Conservation (phyloP, 2,329 filamentous ascomycete species). For the Fusarium torulosum region DNA sequence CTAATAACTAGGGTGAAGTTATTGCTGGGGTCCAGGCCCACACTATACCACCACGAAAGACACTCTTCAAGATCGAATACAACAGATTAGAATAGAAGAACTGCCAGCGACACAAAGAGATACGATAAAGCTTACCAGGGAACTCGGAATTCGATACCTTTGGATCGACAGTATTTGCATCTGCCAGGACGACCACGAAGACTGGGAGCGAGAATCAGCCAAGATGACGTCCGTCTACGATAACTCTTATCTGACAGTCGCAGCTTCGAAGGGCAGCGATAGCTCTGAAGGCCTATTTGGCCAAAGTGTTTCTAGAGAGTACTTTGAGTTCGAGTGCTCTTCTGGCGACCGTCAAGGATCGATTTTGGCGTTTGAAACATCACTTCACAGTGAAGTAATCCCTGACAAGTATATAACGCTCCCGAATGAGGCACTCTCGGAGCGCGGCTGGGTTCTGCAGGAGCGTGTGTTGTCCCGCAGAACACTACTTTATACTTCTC, state of each 20-base stretch:
- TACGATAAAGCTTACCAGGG: rapidly evolving
- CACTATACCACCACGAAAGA: background rate
- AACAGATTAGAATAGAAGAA: background rate
- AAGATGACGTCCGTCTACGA: background rate
- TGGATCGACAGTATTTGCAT: conserved; percentile 24
- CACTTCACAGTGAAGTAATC: too few species aligned
- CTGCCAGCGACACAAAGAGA: background rate
- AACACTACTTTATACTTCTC: background rate
- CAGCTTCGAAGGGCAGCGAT: background rate
- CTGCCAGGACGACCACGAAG: conserved; percentile 4
- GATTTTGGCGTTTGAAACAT: background rate
- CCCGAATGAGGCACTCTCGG: background rate
- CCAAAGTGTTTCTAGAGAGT: rapidly evolving
- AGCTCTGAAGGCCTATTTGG: background rate
- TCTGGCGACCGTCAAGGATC: background rate
- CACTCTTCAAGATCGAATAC: conserved; percentile 9
- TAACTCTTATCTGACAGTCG: background rate
- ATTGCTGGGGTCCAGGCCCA: conserved; percentile 1
- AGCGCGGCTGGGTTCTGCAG: background rate
- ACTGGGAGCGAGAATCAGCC: conserved; percentile 12
- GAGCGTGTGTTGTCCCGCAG: background rate
- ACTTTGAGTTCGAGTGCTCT: background rate
- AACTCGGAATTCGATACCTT: background rate
- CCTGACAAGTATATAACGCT: background rate
- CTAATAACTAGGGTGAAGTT: background rate